Percentiles rank a stretch among this genome's conserved stretches.
Conservation (phyloP, 108 stramenopile genomes). For the Mayamaea pseudoterrestris region DNA sequence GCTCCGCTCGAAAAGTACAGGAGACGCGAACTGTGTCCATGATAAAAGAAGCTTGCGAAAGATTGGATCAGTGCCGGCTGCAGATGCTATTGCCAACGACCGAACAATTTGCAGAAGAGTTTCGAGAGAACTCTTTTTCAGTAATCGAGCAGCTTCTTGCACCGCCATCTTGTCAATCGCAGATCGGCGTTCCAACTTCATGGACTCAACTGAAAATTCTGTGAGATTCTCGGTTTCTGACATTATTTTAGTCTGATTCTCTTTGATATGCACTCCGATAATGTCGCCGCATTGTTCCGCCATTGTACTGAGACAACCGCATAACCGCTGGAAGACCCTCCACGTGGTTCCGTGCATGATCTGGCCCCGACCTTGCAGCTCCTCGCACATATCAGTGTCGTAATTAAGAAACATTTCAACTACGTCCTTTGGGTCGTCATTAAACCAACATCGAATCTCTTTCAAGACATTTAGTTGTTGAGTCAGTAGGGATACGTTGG, state of each 20-base stretch:
- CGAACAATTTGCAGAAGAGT: slow-evolving; percentile 44
- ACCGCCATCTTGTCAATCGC: slow-evolving; percentile 19
- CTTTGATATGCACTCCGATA: slow-evolving; percentile 50
- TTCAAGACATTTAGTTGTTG: slow-evolving; percentile 71
- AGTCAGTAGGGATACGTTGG: slow-evolving; percentile 22
- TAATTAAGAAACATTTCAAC: slow-evolving; percentile 74
- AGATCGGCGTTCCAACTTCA: background rate
- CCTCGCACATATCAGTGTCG: slow-evolving; percentile 31
- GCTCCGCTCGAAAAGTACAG: too few species aligned
- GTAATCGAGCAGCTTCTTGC: slow-evolving; percentile 44
- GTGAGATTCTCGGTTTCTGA: background rate
- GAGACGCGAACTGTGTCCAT: too few species aligned
- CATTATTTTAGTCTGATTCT: slow-evolving; percentile 11
- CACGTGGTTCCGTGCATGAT: slow-evolving; percentile 40
- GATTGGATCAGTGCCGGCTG: slow-evolving; percentile 10
- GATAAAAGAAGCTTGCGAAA: slow-evolving; percentile 13
- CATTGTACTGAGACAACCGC: slow-evolving; percentile 53
- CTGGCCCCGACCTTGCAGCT: slow-evolving; percentile 8
- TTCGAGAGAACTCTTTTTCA: slow-evolving; percentile 61
- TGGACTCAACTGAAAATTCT: too few species aligned
- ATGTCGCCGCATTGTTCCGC: slow-evolving; percentile 61
- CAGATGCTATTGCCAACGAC: slow-evolving; percentile 16
- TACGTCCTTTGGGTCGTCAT: slow-evolving; percentile 33
- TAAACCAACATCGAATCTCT: slow-evolving; percentile 70
- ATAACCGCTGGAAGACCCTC: slow-evolving; percentile 53